Evolutionary conservation across 2,329 filamentous ascomycete genomes (phyloP), one percentile per base, ranked within the genome.

Genomic region (Diaporthe eres): DNA sequence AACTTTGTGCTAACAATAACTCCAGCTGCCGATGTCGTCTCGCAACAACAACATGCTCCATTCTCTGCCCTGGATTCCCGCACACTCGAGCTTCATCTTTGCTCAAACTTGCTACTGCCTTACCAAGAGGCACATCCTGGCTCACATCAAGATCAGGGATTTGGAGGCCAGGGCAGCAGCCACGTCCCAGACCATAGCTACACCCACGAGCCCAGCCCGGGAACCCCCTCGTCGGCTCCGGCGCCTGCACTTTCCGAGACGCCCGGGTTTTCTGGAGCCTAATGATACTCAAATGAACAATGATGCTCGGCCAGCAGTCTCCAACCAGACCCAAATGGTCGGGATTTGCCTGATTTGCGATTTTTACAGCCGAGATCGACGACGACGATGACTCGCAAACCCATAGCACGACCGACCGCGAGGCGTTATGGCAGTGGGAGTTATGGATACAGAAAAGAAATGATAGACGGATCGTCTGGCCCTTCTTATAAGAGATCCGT

Each of bases 1-100:
- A 28, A 61, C 3, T 37, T 31, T 22, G 34, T 73, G 37, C 78
- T 81, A 67, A 80, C 70, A 53, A 22, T 28, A 2, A 28, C 17
- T 22, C 3, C 71, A 87, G 85, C 84, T 71, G 79, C 80, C 68
- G 84, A 86, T 49, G 81, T 87, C n/a, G 81, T 82, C 53, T 80
- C 85, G 51, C 88, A 89, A 49, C 88, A 89, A 75, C 86, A 89
- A 65, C 85, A 87, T 31, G 87, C 88, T 5, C 85, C 87, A 51
- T 91, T 91, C 78, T 88, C 85, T 25, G 86, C 86, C 5, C 85
- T 85, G 0, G 85, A 87, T 76, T 87, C 86, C n/a, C 83, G 86
- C 49, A 87, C 86, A 0, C 82, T 87, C 42, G 86, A 87, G 79
- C 85, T 88, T 68, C 77, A 87, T 34, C 87, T 87, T 75, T 87